Evolutionary conservation across 257 asterid species (phyloP).

Genomic region (Capsicum pubescens): DNA sequence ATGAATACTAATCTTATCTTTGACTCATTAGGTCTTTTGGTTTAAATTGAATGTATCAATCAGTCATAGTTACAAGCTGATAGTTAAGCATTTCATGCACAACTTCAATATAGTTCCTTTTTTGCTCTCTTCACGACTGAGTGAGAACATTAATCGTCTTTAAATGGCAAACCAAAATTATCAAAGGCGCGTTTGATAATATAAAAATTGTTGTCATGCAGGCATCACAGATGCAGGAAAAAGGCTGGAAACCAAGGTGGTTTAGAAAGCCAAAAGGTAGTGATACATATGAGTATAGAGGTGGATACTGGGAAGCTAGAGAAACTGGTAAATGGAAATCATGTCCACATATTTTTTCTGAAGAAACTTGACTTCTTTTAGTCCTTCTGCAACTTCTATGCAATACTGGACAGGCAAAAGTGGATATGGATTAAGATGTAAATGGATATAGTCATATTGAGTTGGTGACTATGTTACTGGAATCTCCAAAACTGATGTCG

Average conservation of each 20-base stretch:
- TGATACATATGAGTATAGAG: conserved; percentile 35
- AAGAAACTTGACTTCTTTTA: conserved; percentile 14
- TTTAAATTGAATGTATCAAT: too few species aligned
- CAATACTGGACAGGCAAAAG: not conserved
- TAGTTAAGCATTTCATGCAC: not conserved
- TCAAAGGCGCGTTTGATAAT: too few species aligned
- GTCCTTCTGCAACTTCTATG: not conserved
- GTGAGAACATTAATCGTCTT: too few species aligned
- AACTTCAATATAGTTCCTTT: not conserved
- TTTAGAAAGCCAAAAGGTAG: conserved; percentile 31
- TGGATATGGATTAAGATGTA: not conserved
- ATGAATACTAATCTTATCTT: not conserved
- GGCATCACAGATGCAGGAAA: conserved; percentile 40
- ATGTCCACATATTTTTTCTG: conserved; percentile 40
- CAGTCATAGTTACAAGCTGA: not conserved
- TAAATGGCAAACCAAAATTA: too few species aligned
- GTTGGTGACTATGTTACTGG: not conserved
- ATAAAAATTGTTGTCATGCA: not conserved
- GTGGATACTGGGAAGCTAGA: conserved; percentile 43
- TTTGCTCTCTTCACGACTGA: too few species aligned
- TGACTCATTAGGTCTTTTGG: not conserved
- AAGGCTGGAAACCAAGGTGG: conserved; percentile 42
- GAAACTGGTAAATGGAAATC: conserved; percentile 36
- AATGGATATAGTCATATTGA: not conserved
- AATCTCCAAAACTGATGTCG: not conserved